Evolutionary conservation across 2,329 filamentous ascomycete species (phyloP).

Genomic region (Aspergillus fijiensis): DNA sequence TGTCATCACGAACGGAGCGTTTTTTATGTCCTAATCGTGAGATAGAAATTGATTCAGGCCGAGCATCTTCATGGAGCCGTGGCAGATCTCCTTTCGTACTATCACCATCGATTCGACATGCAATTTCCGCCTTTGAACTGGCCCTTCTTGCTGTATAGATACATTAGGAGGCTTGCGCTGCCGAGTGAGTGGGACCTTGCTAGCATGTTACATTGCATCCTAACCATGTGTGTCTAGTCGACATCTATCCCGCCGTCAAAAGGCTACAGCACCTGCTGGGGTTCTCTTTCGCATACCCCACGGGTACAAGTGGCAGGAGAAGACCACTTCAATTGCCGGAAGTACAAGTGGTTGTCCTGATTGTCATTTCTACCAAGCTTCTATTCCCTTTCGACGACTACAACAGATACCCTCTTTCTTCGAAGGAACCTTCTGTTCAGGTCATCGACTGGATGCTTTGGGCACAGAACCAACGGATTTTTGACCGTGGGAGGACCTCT

Average conservation of each 20-base stretch:
- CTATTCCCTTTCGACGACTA: conserved; percentile 70
- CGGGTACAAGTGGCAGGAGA: conserved; percentile 38
- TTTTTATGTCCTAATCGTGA: conserved; percentile 5
- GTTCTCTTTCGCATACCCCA: conserved; percentile 58
- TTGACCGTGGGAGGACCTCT: conserved; percentile 31
- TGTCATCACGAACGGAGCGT: not conserved
- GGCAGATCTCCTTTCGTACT: conserved; percentile 62
- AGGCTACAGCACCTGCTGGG: conserved; percentile 56
- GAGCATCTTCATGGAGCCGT: conserved; percentile 65
- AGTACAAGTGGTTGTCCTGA: conserved; percentile 65
- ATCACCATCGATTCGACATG: conserved; percentile 67
- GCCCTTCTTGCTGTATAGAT: conserved; percentile 66
- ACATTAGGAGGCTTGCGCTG: conserved; percentile 69
- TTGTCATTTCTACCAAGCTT: conserved; percentile 76
- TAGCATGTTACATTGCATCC: not conserved
- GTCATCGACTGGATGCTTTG: conserved; percentile 72
- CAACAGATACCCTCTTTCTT: conserved; percentile 50
- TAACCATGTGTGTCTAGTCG: conserved; percentile 21
- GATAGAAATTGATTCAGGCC: conserved; percentile 41
- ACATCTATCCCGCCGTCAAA: conserved; percentile 54
- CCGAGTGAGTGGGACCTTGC: conserved; percentile 58
- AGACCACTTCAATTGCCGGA: conserved; percentile 66
- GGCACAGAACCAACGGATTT: conserved; percentile 53
- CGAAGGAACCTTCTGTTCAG: conserved; percentile 58
- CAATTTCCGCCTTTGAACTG: conserved; percentile 71